Conservation (phyloP, 768 basidiomycete genomes). For the Rhodotorula babjevae region DNA sequence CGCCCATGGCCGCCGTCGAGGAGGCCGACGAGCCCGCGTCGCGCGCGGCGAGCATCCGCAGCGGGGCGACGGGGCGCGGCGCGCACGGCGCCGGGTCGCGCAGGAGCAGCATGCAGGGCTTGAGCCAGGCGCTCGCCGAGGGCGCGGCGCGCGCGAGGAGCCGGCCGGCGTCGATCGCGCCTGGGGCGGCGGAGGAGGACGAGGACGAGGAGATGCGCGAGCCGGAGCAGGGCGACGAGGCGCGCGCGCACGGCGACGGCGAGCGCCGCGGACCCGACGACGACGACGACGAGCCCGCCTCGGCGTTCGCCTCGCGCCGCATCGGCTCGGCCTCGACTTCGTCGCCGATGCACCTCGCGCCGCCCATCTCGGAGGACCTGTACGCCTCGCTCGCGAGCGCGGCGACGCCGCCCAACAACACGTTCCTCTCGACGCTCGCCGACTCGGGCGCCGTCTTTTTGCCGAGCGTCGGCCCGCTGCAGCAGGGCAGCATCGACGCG, state of each 20-base stretch:
- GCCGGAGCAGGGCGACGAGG: too few relatives aligned
- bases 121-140: not conserved
- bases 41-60: slow-evolving; percentile 23
- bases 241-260: too few relatives aligned
- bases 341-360: slow-evolving; percentile 6
- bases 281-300: too few relatives aligned
- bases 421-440: slow-evolving; percentile 48
- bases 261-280: too few relatives aligned
- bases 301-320: not conserved
- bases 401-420: slow-evolving; percentile 48
- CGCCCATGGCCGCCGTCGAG: slow-evolving; percentile 17
- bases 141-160: not conserved
- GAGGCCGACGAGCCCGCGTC: slow-evolving; percentile 30
- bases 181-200: not conserved
- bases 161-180: slow-evolving; percentile 12
- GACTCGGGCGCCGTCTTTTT: slow-evolving; percentile 32
- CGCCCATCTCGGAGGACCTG: slow-evolving; percentile 11
- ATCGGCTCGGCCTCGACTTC: not conserved
- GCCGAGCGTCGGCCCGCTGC: not conserved
- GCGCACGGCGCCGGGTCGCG: not conserved
- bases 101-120: not conserved
- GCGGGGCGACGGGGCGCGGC: not conserved
- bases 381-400: slow-evolving; percentile 38
- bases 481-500: not conserved
- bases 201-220: not conserved